These are phyloP conservation scores for Aspergillus amoenus DNA, from an alignment of 2,329 filamentous ascomycete species.

Conservation along the genomic window DNA sequence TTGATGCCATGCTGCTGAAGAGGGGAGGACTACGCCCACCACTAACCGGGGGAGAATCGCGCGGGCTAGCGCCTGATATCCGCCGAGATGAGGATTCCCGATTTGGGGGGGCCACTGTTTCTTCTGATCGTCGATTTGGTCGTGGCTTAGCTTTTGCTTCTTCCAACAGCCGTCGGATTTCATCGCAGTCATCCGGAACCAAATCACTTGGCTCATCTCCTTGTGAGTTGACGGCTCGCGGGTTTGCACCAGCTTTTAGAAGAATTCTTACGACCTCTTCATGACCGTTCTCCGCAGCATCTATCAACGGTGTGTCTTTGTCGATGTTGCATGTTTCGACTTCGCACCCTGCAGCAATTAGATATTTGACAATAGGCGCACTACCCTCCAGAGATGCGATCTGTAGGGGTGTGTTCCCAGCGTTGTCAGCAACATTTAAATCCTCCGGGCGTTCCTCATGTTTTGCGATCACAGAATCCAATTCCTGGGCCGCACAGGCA, in stretches of 20 bases:
- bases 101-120: constrained; percentile 34
- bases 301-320: constrained; percentile 89
- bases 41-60: constrained; percentile 43
- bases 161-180: constrained; percentile 70
- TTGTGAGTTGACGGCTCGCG: constrained; percentile 84
- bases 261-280: constrained; percentile 82
- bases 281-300: constrained; percentile 95
- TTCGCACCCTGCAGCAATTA: constrained; percentile 81
- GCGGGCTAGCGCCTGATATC: constrained; percentile 46
- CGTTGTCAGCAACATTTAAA: constrained; percentile 85
- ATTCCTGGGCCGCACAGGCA: constrained; percentile 81
- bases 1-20: constrained; percentile 27
- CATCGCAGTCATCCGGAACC: constrained; percentile 74
- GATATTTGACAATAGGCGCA: constrained; percentile 79
- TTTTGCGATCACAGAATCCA: constrained; percentile 73
- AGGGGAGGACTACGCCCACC: constrained; percentile 44
- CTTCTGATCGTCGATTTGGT: constrained; percentile 44
- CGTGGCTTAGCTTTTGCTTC: constrained; percentile 61
- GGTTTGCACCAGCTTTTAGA: constrained; percentile 84
- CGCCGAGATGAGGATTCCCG: constrained; percentile 43
- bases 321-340: constrained; percentile 76
- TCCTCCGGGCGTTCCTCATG: constrained; percentile 80
- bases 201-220: constrained; percentile 89
- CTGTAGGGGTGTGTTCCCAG: constrained; percentile 93
- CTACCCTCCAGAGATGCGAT: constrained; percentile 87